phyloP scores from a whole-genome alignment of 2,329 filamentous ascomycete genomes.

The Emmonsiellopsis sp. region DNA sequence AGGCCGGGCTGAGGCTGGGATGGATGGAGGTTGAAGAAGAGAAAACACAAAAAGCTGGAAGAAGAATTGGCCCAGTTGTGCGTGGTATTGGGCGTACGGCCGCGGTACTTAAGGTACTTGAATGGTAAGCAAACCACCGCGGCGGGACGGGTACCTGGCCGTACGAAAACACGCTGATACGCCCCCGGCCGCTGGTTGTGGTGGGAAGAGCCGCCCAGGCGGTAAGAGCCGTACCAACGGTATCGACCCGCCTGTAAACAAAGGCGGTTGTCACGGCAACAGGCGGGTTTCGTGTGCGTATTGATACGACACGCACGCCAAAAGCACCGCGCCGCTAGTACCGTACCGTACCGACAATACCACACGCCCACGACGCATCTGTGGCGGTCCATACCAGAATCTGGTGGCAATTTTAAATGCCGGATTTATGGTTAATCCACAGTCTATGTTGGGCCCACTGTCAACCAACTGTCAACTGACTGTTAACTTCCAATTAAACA shows the following conservation, averaged over 20 bases:
- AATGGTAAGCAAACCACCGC: neutral
- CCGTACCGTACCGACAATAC: neutral
- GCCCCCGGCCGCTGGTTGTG: neutral
- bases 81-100: neutral
- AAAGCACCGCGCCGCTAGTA: neutral
- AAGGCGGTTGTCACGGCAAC: slow-evolving; percentile 1
- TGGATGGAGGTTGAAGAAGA: neutral
- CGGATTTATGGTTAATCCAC: too few relatives aligned
- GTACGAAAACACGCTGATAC: neutral
- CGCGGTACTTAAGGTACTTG: neutral
- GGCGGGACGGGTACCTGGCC: neutral
- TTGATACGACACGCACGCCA: neutral
- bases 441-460: too few relatives aligned
- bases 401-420: too few relatives aligned
- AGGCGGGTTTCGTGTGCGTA: neutral
- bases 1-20: neutral
- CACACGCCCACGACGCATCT: neutral
- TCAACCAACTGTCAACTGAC: too few relatives aligned
- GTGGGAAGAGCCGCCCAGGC: neutral
- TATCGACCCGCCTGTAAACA: neutral
- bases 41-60: neutral
- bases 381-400: neutral
- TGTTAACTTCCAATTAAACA: too few relatives aligned
- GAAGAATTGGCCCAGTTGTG: neutral
- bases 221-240: neutral